A percentile compares a stretch with the other conserved stretches of the same genome.
phyloP scores from a whole-genome alignment of 306 rosid species.

The Pachyrhizus erosus region DNA sequence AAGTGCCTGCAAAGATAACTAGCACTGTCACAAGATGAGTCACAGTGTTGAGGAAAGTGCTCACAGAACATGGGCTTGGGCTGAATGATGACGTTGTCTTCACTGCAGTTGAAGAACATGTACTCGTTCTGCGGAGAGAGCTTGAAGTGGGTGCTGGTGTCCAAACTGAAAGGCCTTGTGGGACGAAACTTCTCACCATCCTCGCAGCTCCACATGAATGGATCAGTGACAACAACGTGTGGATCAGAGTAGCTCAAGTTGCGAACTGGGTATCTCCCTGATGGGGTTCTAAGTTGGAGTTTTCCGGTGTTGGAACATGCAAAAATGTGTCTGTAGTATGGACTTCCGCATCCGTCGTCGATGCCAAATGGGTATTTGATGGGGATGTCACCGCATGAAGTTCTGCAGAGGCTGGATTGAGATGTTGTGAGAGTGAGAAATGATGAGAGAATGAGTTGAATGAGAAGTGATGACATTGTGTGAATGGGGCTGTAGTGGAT shows the following conservation, averaged over 20 bases:
- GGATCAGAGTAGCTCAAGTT: conserved; percentile 77
- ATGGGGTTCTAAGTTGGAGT: conserved; percentile 84
- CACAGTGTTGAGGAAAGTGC: conserved; percentile 78
- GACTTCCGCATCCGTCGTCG: conserved; percentile 95
- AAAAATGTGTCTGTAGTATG: conserved; percentile 73
- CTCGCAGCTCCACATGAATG: conserved; percentile 87
- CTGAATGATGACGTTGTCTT: conserved; percentile 66
- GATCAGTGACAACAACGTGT: conserved; percentile 76
- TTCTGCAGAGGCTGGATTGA: conserved; percentile 69
- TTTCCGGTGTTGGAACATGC: conserved; percentile 60
- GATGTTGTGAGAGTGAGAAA: conserved; percentile 44
- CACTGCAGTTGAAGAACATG: conserved; percentile 91
- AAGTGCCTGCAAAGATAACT: conserved; percentile 88
- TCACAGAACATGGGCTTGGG: conserved; percentile 90
- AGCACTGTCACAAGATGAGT: conserved; percentile 89
- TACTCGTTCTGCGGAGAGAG: conserved; percentile 81
- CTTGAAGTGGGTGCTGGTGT: conserved; percentile 71
- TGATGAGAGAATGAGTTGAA: conserved; percentile 47
- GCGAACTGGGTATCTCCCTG: conserved; percentile 77
- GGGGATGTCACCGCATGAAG: conserved; percentile 76
- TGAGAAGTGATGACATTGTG: conserved; percentile 36
- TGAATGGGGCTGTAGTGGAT: conserved; percentile 13
- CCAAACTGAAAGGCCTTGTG: conserved; percentile 78
- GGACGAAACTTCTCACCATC: conserved; percentile 74
- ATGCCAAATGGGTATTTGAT: conserved; percentile 88